phyloP scores from a whole-genome alignment of 2,329 filamentous ascomycete species.

The Sporothrix pallida region DNA sequence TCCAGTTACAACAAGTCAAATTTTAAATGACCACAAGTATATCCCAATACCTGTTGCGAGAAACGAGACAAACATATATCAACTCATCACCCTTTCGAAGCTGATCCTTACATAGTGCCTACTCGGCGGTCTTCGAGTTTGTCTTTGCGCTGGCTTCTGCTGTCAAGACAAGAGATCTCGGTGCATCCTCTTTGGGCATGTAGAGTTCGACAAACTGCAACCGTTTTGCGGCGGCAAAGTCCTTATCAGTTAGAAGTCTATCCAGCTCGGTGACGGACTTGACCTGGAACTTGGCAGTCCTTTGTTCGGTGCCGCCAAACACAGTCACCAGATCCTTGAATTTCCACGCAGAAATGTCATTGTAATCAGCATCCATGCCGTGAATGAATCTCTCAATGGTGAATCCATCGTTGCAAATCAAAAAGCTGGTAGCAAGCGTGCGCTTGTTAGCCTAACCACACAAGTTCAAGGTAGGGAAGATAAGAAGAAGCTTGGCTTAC shows the following conservation, averaged over 20 bases:
- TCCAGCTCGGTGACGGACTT: conserved; percentile 37
- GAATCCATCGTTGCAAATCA: conserved; percentile 87
- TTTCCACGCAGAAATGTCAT: conserved; percentile 79
- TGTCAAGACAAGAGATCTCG: conserved; percentile 70
- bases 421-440: conserved; percentile 58
- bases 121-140: conserved; percentile 56
- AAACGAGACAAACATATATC: too few relatives aligned
- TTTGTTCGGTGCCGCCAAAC: conserved; percentile 37
- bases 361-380: conserved; percentile 78
- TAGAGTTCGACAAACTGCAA: conserved; percentile 80
- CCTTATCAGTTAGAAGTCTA: conserved; percentile 36
- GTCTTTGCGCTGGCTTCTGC: conserved; percentile 72
- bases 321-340: conserved; percentile 50
- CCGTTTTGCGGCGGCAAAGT: conserved; percentile 53
- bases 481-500: conserved; percentile 50
- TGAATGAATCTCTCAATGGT: conserved; percentile 91
- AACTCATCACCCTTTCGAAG: too few relatives aligned
- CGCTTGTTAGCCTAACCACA: neutral
- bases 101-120: too few relatives aligned
- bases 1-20: too few relatives aligned
- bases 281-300: conserved; percentile 38
- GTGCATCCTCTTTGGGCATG: conserved; percentile 80
- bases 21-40: too few relatives aligned
- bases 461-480: too few relatives aligned
- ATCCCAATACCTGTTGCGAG: too few relatives aligned